phyloP scores from a whole-genome alignment of 2,329 filamentous ascomycete species.

The Diaporthe ampelina region DNA sequence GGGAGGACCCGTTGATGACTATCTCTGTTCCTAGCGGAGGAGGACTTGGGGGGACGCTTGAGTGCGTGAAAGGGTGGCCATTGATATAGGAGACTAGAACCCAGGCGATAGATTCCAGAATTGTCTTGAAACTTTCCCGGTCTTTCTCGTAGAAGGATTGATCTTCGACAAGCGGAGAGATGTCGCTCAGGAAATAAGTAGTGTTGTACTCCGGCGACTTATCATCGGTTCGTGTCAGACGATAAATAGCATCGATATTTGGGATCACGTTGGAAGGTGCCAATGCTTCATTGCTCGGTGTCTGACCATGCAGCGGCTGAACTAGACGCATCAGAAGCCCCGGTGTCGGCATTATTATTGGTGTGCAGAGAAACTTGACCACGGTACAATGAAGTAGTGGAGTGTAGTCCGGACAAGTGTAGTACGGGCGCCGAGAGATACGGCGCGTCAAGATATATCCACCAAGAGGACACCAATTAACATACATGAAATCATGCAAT shows the following conservation, averaged over 20 bases:
- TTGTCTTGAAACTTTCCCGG: background rate
- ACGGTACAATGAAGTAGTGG: background rate
- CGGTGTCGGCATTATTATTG: background rate
- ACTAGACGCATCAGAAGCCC: slow-evolving; percentile 5
- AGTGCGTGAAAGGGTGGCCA: background rate
- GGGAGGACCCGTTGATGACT: background rate
- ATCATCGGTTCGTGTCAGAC: background rate
- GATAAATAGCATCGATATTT: background rate
- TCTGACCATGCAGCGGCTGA: background rate
- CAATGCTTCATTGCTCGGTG: background rate
- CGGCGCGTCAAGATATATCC: background rate
- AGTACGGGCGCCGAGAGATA: background rate
- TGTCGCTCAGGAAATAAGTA: background rate
- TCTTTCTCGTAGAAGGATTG: background rate
- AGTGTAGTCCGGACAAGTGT: background rate
- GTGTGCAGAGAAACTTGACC: background rate
- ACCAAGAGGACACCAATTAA: background rate
- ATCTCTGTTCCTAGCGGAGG: background rate
- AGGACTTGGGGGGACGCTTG: background rate
- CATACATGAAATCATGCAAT: background rate
- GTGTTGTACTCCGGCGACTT: background rate
- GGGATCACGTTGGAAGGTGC: background rate
- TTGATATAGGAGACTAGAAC: slow-evolving; percentile 3
- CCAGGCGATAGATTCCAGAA: background rate
- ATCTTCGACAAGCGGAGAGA: background rate